phyloP scores from a whole-genome alignment of 2,329 filamentous ascomycete genomes.

The Biscogniauxia sp. region DNA sequence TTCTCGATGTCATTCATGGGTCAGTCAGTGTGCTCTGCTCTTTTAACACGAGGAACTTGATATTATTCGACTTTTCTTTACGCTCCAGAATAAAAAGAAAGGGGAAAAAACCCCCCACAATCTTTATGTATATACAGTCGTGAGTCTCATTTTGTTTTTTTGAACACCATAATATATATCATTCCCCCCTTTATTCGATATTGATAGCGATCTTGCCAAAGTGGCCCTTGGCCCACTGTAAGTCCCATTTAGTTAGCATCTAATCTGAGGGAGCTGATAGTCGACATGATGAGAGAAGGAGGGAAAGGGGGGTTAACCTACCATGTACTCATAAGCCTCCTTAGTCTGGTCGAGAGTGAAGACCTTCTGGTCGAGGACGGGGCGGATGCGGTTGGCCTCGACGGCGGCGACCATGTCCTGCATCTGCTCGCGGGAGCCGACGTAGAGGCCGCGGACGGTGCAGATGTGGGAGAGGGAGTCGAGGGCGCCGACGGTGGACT shows the following conservation, averaged over 20 bases:
- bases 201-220: slow-evolving; percentile 55
- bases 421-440: slow-evolving; percentile 39
- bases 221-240: slow-evolving; percentile 48
- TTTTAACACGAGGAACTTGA: too few species aligned
- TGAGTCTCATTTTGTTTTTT: too few species aligned
- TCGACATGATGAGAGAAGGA: background rate
- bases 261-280: background rate
- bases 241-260: slow-evolving; percentile 4
- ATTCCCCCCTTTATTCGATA: slow-evolving; percentile 35
- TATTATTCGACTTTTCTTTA: too few species aligned
- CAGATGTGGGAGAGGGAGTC: slow-evolving; percentile 43
- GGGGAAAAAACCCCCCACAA: too few species aligned
- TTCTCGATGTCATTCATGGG: too few species aligned
- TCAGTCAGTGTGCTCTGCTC: too few species aligned
- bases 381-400: slow-evolving; percentile 42
- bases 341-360: slow-evolving; percentile 38
- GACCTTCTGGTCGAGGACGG: slow-evolving; percentile 37
- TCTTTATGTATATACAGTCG: too few species aligned
- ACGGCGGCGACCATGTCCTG: slow-evolving; percentile 43
- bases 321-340: slow-evolving; percentile 54
- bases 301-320: slow-evolving; percentile 18
- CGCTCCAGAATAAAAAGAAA: too few species aligned
- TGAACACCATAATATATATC: too few species aligned
- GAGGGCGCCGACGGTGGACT: slow-evolving; percentile 49
- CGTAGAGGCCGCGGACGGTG: slow-evolving; percentile 40